Percentiles rank a stretch among this genome's conserved stretches.
Conservation (phyloP, 345 rosid genomes). For the Ceriops zippeliana region DNA sequence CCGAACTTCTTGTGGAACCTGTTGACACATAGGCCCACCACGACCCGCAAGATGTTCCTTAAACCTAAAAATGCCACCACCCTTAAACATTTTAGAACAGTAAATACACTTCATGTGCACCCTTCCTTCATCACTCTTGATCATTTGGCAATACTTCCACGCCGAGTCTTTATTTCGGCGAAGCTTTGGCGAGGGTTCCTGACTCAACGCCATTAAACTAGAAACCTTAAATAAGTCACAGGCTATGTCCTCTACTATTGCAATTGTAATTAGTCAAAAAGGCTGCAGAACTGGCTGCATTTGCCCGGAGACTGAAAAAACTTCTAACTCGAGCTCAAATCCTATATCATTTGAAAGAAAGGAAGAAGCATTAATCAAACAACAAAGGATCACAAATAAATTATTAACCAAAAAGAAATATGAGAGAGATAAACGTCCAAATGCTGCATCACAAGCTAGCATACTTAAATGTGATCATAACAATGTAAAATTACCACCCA, state of each 20-base stretch:
- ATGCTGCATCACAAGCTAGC: too few relatives aligned
- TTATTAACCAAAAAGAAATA: too few relatives aligned
- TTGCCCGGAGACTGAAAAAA: too few relatives aligned
- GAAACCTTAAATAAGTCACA: not conserved
- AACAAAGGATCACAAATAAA: too few relatives aligned
- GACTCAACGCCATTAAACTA: not conserved
- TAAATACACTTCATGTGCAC: slow-evolving; percentile 20
- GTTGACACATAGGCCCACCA: slow-evolving; percentile 22
- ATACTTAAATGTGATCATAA: too few relatives aligned
- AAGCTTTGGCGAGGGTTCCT: not conserved
- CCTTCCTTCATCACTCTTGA: slow-evolving; percentile 13
- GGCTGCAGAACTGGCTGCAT: too few relatives aligned
- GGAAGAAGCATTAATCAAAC: too few relatives aligned
- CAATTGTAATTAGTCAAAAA: too few relatives aligned
- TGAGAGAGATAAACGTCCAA: too few relatives aligned
- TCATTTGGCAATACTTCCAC: slow-evolving; percentile 21
- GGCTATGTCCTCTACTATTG: not conserved
- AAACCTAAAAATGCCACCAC: slow-evolving; percentile 31
- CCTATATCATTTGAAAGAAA: too few relatives aligned
- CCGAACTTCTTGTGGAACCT: slow-evolving; percentile 24
- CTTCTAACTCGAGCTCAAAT: too few relatives aligned
- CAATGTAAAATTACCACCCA: too few relatives aligned
- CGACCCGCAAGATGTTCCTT: slow-evolving; percentile 35
- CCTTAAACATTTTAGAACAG: slow-evolving; percentile 28
- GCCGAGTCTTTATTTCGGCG: slow-evolving; percentile 21